Evolutionary conservation across 2,329 filamentous ascomycete species (phyloP).

Genomic region (Fusarium sp.): DNA sequence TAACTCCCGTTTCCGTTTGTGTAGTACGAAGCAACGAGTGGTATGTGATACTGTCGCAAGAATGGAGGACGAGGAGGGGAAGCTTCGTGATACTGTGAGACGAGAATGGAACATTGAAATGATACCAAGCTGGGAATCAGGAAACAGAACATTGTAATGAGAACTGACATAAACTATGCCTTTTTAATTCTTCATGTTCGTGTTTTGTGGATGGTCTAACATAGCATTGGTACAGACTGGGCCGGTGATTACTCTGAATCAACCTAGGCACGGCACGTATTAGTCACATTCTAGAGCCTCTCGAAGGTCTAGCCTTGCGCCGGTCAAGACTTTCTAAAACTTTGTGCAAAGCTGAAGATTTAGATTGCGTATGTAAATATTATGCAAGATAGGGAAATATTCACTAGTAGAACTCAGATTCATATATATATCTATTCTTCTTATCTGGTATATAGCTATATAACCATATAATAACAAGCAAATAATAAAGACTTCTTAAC

Average conservation of each 20-base stretch:
- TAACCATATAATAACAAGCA: too few relatives aligned
- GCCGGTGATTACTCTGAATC: accelerated
- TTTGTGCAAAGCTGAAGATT: accelerated
- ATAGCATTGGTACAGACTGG: too few relatives aligned
- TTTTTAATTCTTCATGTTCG: too few relatives aligned
- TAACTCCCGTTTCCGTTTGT: background rate
- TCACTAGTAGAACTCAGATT: too few relatives aligned
- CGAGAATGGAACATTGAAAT: accelerated
- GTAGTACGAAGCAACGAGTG: background rate
- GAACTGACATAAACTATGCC: accelerated
- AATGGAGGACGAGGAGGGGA: background rate
- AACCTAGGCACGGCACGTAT: background rate
- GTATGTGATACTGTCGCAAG: background rate
- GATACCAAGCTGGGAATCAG: accelerated
- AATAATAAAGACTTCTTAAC: background rate
- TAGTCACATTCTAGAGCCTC: background rate
- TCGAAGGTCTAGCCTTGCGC: accelerated
- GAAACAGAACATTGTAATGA: background rate
- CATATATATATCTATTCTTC: background rate
- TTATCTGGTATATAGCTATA: accelerated
- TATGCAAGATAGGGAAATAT: background rate
- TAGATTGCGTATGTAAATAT: background rate
- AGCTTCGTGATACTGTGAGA: background rate
- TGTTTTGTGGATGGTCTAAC: accelerated
- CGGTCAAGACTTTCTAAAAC: too few relatives aligned